Percentiles rank a stretch among this genome's conserved stretches.
Evolutionary conservation across 139 green algal species (phyloP).

Genomic region (Haematococcus lacustris): DNA sequence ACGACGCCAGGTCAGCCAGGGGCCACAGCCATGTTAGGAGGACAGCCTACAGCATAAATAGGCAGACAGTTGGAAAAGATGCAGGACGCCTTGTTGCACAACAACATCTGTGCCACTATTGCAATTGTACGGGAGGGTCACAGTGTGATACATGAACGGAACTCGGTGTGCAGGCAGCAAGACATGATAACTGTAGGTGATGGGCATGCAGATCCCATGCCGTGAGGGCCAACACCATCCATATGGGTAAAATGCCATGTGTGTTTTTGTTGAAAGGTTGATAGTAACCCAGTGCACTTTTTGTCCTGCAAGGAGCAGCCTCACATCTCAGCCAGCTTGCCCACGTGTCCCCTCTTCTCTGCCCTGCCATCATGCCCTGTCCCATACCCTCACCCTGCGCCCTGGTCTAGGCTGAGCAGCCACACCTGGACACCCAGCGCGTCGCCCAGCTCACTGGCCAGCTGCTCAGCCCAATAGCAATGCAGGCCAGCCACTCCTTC

Average conservation of each 20-base stretch:
- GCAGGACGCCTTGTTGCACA: too few relatives aligned
- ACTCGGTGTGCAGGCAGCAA: not conserved
- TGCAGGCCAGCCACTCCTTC: conserved; percentile 55
- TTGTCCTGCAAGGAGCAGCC: not conserved
- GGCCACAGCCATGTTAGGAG: not conserved
- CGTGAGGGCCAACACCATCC: not conserved
- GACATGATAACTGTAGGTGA: too few relatives aligned
- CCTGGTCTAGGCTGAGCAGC: not conserved
- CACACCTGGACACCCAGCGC: conserved; percentile 23
- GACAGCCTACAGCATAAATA: not conserved
- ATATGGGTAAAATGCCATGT: not conserved
- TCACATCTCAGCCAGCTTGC: not conserved
- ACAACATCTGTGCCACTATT: too few relatives aligned
- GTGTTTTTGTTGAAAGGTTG: not conserved
- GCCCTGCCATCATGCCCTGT: too few relatives aligned
- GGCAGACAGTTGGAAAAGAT: not conserved
- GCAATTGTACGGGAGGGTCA: too few relatives aligned
- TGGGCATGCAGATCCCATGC: too few relatives aligned
- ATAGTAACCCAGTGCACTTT: not conserved
- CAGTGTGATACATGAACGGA: not conserved
- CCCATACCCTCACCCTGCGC: too few relatives aligned
- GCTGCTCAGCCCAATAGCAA: conserved; percentile 55
- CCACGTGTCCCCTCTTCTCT: not conserved
- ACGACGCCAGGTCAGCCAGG: not conserved
- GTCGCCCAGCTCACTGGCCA: conserved; percentile 39